A percentile compares a stretch with the other conserved stretches of the same genome.
phyloP scores from a whole-genome alignment of 2,329 filamentous ascomycete species.

The Fusarium virguliforme region DNA sequence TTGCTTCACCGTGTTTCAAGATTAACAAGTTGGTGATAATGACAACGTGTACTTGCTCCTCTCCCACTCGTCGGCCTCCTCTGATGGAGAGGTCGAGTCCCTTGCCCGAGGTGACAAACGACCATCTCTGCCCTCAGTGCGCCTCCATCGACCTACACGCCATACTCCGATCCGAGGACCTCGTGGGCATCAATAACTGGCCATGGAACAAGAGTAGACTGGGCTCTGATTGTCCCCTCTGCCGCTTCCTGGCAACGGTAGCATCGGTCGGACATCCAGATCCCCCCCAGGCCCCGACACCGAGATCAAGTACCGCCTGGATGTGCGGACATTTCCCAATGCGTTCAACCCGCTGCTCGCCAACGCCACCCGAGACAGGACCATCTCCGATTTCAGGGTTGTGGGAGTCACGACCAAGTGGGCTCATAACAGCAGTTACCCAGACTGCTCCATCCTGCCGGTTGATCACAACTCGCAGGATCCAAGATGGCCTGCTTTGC shows the following conservation, averaged over 20 bases:
- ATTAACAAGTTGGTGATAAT: background rate
- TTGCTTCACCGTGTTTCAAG: too few relatives aligned
- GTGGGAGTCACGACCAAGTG: background rate
- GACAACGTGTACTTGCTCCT: background rate
- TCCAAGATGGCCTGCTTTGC: background rate
- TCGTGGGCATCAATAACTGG: rapidly evolving
- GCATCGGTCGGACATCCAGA: background rate
- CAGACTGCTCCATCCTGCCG: background rate
- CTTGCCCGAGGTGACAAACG: background rate
- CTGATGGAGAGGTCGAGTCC: background rate
- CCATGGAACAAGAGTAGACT: background rate
- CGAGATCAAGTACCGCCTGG: background rate
- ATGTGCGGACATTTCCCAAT: background rate
- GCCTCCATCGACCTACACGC: background rate
- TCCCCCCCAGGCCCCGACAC: background rate
- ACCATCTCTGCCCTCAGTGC: background rate
- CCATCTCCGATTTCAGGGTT: background rate
- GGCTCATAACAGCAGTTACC: background rate
- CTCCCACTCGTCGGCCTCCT: background rate
- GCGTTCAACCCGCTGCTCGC: background rate
- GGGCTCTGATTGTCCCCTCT: background rate
- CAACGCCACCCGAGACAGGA: background rate
- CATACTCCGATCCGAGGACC: background rate
- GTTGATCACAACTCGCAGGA: background rate
- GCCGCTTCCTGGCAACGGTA: background rate